These are phyloP conservation scores for Carex parvula DNA, from an alignment of 176 grass and related monocot genomes.

Conservation along the genomic window DNA sequence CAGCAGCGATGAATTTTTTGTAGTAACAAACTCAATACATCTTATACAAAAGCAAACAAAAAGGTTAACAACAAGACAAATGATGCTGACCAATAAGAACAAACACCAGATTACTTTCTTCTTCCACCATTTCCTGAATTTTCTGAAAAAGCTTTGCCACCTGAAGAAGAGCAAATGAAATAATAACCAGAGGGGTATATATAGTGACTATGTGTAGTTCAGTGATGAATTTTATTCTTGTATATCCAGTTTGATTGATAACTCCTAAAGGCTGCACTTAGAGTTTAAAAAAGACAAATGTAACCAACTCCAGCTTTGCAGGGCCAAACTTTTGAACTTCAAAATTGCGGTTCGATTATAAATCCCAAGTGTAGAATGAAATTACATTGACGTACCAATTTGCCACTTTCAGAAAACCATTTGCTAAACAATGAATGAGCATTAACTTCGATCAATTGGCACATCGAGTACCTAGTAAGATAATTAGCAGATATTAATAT, in stretches of 20 bases:
- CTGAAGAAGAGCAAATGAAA: constrained; percentile 35
- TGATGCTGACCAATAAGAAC: constrained; percentile 83
- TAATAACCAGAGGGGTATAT: background rate
- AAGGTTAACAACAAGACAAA: background rate
- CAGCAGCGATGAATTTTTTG: background rate
- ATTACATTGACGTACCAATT: constrained; percentile 69
- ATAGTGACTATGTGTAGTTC: background rate
- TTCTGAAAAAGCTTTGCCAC: constrained; percentile 99
- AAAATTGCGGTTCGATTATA: background rate
- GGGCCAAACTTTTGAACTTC: background rate
- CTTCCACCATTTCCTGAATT: constrained; percentile 99
- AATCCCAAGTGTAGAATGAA: background rate
- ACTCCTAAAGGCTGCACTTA: background rate
- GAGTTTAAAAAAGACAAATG: background rate
- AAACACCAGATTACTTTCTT: constrained; percentile 93
- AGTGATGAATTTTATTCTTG: background rate
- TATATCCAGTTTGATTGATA: background rate
- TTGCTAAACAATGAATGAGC: constrained; percentile 99
- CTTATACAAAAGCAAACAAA: constrained; percentile 2
- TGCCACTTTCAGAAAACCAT: constrained; percentile 99
- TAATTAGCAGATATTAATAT: constrained; percentile 19
- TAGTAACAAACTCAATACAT: background rate
- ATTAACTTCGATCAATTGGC: constrained; percentile 95
- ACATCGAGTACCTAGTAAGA: constrained; percentile 74
- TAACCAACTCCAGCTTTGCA: background rate